Conservation (phyloP, 352 stramenopile genomes). For the Phytophthora crassamura region DNA sequence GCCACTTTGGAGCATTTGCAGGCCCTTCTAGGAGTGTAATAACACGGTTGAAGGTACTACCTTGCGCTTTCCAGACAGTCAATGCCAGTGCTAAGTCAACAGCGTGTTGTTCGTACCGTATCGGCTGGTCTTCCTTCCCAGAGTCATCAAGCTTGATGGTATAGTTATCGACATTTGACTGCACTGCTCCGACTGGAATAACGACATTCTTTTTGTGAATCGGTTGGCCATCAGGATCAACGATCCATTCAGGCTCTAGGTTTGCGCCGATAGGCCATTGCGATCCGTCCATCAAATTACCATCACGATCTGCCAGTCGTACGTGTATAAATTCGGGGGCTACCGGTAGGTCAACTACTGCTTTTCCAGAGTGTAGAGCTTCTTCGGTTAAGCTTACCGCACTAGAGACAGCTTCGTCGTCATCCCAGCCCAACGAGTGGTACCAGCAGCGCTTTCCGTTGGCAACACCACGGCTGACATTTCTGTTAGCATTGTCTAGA, state of each 20-base stretch:
- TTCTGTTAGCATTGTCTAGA: constrained; percentile 1
- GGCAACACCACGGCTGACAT: neutral
- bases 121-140: neutral
- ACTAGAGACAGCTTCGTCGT: too few species aligned
- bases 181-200: neutral
- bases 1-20: neutral
- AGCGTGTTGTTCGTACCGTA: constrained; percentile 15
- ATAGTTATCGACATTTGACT: constrained; percentile 6
- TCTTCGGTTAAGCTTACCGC: too few species aligned
- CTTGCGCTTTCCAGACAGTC: constrained; percentile 18
- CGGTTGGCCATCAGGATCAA: neutral
- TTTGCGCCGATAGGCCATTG: neutral
- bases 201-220: neutral
- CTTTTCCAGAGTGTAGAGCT: too few species aligned
- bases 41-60: neutral
- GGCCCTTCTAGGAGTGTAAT: constrained; percentile 2
- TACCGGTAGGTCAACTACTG: too few species aligned
- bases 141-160: neutral
- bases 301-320: neutral
- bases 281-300: neutral
- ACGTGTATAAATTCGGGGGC: too few species aligned
- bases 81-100: constrained; percentile 12
- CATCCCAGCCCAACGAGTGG: constrained; percentile 3
- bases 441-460: constrained; percentile 1
- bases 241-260: neutral